A percentile compares a stretch with the other conserved stretches of the same genome.
These are phyloP conservation scores for Mayamaea pseudoterrestris DNA, from an alignment of 108 stramenopile genomes.

Conservation along the genomic window DNA sequence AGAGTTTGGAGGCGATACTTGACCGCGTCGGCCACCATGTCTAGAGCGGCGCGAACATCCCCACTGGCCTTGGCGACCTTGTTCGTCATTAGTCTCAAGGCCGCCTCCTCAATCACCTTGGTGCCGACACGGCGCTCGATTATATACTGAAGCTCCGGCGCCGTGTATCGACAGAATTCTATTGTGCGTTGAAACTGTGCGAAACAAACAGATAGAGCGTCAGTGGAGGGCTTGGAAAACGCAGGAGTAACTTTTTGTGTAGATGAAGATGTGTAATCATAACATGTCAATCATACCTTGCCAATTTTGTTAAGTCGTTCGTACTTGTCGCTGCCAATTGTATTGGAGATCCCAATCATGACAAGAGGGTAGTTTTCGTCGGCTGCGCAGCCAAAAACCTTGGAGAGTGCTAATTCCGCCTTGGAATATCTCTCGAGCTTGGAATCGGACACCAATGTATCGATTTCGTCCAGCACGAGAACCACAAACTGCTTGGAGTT, in stretches of 20 bases:
- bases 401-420: constrained; percentile 3
- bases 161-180: constrained; percentile 39
- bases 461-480: constrained; percentile 68
- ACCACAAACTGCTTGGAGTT: constrained; percentile 5
- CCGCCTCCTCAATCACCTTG: constrained; percentile 38
- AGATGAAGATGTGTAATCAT: constrained; percentile 1
- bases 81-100: constrained; percentile 37
- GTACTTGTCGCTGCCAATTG: constrained; percentile 31
- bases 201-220: constrained; percentile 6
- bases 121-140: constrained; percentile 39
- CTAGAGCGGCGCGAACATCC: constrained; percentile 53
- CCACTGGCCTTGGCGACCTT: constrained; percentile 42
- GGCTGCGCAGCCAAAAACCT: constrained; percentile 25
- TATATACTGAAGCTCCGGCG: constrained; percentile 35
- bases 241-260: neutral
- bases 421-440: neutral
- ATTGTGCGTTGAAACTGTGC: constrained; percentile 19
- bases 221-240: neutral
- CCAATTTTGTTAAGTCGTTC: constrained; percentile 30
- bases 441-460: constrained; percentile 26
- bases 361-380: constrained; percentile 27
- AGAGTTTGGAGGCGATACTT: constrained; percentile 7
- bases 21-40: constrained; percentile 31
- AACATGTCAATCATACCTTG: constrained; percentile 31
- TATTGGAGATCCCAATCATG: constrained; percentile 75